phyloP scores from a whole-genome alignment of 176 grass and related monocot species.

The Poa annua region DNA sequence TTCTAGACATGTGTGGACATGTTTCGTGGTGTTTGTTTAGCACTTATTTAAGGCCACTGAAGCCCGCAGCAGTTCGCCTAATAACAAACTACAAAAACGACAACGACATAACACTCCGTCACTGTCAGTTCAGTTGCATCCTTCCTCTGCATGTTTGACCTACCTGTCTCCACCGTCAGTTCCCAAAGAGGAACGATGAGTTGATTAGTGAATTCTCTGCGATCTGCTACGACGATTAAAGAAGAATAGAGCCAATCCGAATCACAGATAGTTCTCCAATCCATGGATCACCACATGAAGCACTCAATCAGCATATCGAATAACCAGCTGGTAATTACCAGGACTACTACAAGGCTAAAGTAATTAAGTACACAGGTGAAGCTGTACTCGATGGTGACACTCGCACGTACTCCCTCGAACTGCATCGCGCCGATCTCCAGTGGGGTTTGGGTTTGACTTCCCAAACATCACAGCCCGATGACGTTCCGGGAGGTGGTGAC shows the following conservation, averaged over 20 bases:
- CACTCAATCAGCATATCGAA: background rate
- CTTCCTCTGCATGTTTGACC: background rate
- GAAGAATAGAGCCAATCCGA: background rate
- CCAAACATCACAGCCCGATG: conserved; percentile 16
- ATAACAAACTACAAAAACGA: background rate
- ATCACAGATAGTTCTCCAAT: background rate
- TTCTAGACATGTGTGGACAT: too few species aligned
- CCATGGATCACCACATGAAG: background rate
- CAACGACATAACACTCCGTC: background rate
- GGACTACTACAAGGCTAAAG: background rate
- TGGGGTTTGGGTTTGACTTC: background rate
- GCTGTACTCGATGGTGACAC: conserved; percentile 1
- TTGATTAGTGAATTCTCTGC: background rate
- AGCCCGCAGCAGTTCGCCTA: background rate
- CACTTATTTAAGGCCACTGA: too few species aligned
- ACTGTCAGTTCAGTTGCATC: background rate
- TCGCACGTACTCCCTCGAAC: conserved; percentile 19
- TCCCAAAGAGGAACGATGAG: background rate
- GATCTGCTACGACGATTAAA: background rate
- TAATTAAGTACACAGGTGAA: background rate
- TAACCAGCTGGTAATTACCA: conserved; percentile 8
- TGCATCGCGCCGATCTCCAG: background rate
- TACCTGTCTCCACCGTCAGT: background rate
- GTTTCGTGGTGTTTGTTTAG: too few species aligned
- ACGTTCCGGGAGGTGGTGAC: conserved; percentile 49